Conservation (phyloP, 345 rosid species). For the Turritis glabra region DNA sequence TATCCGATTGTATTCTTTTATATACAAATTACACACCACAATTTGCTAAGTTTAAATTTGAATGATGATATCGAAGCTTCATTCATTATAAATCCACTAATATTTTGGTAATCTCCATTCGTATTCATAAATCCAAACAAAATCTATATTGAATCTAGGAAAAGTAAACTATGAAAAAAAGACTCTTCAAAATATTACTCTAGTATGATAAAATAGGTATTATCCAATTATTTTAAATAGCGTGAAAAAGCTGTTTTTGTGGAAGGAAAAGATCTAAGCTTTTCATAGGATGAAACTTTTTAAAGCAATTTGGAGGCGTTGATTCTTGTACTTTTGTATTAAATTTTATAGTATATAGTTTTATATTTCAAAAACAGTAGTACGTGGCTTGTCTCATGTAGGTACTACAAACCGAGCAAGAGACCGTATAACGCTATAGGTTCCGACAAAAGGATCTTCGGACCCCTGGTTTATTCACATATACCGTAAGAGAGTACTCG, state of each 20-base stretch:
- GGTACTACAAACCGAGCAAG: slow-evolving; percentile 19
- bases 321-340: slow-evolving; percentile 19
- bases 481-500: slow-evolving; percentile 6
- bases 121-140: background rate
- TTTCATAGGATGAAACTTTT: slow-evolving; percentile 11
- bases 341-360: background rate
- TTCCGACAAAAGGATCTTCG: slow-evolving; percentile 21
- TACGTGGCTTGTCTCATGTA: slow-evolving; percentile 24
- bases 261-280: slow-evolving; percentile 28
- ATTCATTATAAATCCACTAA: too few species aligned
- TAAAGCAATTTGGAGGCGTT: slow-evolving; percentile 18
- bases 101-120: background rate
- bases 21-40: background rate
- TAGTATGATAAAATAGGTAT: background rate
- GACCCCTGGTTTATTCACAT: slow-evolving; percentile 8
- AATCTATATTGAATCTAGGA: background rate
- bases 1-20: background rate
- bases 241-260: slow-evolving; percentile 20
- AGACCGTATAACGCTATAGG: slow-evolving; percentile 1
- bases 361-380: background rate
- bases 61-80: slow-evolving; percentile 10
- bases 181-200: background rate
- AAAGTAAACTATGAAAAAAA: background rate
- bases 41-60: background rate
- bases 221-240: background rate